Conservation (phyloP, 2,329 filamentous ascomycete genomes). For the Tothia fuscella region DNA sequence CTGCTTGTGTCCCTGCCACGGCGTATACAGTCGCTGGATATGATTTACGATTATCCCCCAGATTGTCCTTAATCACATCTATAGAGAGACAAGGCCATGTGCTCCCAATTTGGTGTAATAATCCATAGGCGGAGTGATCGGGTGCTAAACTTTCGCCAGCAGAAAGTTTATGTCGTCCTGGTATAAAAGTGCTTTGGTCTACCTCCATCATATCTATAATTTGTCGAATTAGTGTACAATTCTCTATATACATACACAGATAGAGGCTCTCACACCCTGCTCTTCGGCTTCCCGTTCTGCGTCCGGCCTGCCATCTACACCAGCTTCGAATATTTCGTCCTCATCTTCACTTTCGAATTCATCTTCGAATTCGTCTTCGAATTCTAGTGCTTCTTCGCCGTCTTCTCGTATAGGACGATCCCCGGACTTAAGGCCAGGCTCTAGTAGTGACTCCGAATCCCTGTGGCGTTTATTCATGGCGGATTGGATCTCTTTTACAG, state of each 20-base stretch:
- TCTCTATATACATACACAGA: not conserved
- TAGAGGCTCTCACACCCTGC: slow-evolving; percentile 25
- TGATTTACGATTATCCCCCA: slow-evolving; percentile 82
- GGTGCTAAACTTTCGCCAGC: slow-evolving; percentile 84
- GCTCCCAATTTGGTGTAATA: slow-evolving; percentile 88
- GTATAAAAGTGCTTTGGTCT: slow-evolving; percentile 90
- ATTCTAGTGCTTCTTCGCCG: slow-evolving; percentile 53
- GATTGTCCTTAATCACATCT: slow-evolving; percentile 73
- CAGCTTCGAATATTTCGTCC: slow-evolving; percentile 88
- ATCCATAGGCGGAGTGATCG: slow-evolving; percentile 89
- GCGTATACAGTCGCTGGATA: slow-evolving; percentile 94
- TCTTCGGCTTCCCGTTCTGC: slow-evolving; percentile 87
- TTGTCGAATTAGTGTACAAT: slow-evolving; percentile 1
- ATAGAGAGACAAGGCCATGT: slow-evolving; percentile 97
- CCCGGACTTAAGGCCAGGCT: slow-evolving; percentile 42
- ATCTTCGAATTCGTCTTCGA: slow-evolving; percentile 91
- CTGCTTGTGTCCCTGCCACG: slow-evolving; percentile 88
- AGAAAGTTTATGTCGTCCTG: slow-evolving; percentile 82
- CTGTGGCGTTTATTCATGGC: slow-evolving; percentile 52
- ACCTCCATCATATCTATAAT: slow-evolving; percentile 57
- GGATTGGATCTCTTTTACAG: too few species aligned
- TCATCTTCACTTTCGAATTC: slow-evolving; percentile 91
- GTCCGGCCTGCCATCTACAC: slow-evolving; percentile 84
- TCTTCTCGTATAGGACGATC: slow-evolving; percentile 41
- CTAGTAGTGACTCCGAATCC: slow-evolving; percentile 29